Evolutionary conservation across 441 rosid species (phyloP).

Genomic region (Eruca vesicaria): DNA sequence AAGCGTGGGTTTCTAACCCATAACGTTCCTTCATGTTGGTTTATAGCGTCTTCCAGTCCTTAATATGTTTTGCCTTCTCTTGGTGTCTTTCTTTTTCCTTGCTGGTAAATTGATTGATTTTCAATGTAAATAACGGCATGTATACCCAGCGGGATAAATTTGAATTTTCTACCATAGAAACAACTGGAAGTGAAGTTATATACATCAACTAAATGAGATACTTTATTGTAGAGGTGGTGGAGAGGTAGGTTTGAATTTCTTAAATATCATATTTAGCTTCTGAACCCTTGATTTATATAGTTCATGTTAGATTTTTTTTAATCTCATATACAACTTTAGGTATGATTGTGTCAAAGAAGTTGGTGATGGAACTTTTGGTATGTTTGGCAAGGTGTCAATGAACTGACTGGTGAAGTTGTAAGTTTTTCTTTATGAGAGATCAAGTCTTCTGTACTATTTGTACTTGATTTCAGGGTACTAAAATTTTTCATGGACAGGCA

Average conservation of each 20-base stretch:
- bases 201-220: constrained; percentile 55
- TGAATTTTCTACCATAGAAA: constrained; percentile 36
- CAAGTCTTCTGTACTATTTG: neutral
- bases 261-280: neutral
- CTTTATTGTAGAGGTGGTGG: constrained; percentile 64
- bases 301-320: constrained; percentile 5
- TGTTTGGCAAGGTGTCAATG: constrained; percentile 84
- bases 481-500: constrained; percentile 49
- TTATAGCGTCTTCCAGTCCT: neutral
- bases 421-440: constrained; percentile 28
- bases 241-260: constrained; percentile 53
- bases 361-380: constrained; percentile 96
- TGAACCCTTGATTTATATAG: neutral
- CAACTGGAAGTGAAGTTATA: constrained; percentile 42
- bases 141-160: too few relatives aligned
- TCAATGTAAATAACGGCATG: constrained; percentile 52
- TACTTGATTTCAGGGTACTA: constrained; percentile 11
- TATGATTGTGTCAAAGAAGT: constrained; percentile 85
- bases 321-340: constrained; percentile 40
- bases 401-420: constrained; percentile 88
- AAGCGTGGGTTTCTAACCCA: neutral
- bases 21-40: neutral
- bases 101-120: too few relatives aligned
- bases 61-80: too few relatives aligned
- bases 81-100: too few relatives aligned